A percentile compares a stretch with the other conserved stretches of the same genome.
These are phyloP conservation scores for Daldinia bambusicola DNA, from an alignment of 495 filamentous ascomycete species.

Conservation along the genomic window DNA sequence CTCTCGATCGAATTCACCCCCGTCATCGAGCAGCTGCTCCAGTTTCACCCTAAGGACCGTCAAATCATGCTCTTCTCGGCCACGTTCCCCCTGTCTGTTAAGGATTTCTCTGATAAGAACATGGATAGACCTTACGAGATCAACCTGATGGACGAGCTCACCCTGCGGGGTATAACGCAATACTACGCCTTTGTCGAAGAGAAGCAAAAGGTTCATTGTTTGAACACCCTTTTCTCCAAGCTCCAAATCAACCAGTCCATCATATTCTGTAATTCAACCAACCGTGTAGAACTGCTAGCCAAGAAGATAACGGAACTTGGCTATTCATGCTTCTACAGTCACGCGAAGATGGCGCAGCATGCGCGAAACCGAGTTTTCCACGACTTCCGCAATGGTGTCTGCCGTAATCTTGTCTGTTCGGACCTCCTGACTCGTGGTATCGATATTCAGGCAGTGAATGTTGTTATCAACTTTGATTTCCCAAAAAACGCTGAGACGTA, in stretches of 20 bases:
- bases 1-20: conserved; percentile 96
- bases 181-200: conserved; percentile 99
- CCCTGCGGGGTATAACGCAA: conserved; percentile 95
- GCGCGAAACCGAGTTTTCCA: conserved; percentile 98
- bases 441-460: conserved; percentile 99
- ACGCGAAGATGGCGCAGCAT: conserved; percentile 98
- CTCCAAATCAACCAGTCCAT: conserved; percentile 99
- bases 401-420: conserved; percentile 97
- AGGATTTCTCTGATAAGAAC: conserved; percentile 97
- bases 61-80: conserved; percentile 99
- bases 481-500: conserved; percentile 99
- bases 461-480: conserved; percentile 99
- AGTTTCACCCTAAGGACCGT: conserved; percentile 93
- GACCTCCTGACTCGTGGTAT: conserved; percentile 98
- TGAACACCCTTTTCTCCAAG: conserved; percentile 98
- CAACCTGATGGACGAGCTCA: conserved; percentile 99
- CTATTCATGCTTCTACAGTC: conserved; percentile 99
- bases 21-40: conserved; percentile 92
- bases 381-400: conserved; percentile 97
- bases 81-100: conserved; percentile 95
- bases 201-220: conserved; percentile 98
- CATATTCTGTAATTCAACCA: conserved; percentile 99
- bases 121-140: conserved; percentile 97
- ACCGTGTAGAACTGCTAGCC: conserved; percentile 94
- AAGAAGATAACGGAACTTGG: conserved; percentile 99